Base-by-base conservation (phyloP, 2,329 filamentous ascomycete genomes). In the Verticillium zaregamsianum region DNA sequence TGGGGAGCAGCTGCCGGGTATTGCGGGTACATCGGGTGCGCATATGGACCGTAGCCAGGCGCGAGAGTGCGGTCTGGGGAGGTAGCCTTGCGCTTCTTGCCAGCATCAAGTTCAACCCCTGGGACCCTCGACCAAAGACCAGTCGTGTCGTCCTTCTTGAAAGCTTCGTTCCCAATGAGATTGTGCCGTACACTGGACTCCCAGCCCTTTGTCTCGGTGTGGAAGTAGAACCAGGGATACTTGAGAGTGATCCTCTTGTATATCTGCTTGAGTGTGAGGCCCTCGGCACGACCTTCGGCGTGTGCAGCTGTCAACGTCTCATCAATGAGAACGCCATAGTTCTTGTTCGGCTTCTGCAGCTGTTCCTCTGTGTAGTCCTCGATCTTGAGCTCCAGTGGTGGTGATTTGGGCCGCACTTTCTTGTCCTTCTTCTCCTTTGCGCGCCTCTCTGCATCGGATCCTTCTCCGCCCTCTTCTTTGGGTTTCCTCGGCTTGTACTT, bases 161-260 rank as follows among this genome's bases (percentile, higher is more conserved):
- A 87, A 7, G 84, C 85, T 65, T 84, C 82, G 69, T 87, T 87
- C 2, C 84, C 84, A 66, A 87, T 86, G 32, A 87, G 77, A 61
- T 87, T 87, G 67, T 87, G 85, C 1, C 85, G 82, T n/a, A 87
- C 85, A 67, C 84, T 87, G 66, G 84, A 87, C 70, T 87, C 84
- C 85, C 85, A 87, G n/a, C 85, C 85, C 69, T 86, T 87, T 6
- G 85, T 87, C 68, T 85, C 84, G 20, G 84, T 83, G 60, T 77
- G 78, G 67, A 87, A 87, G 66, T 82, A 83, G 65, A 84, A 87
- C 77, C 81, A 86, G 11, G 84, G 84, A 66, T 86, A 86, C 66
- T 78, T 78, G 63, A 78, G 76, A 66, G 82, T 83, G 59, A 87
- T 87, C 57, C 84, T 78, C 71, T 87, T 87, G 73, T 87, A 87